Evolutionary conservation across 2,329 filamentous ascomycete species (phyloP), one percentile per base, ranked within the genome.

Genomic region (Fonsecaea monophora): DNA sequence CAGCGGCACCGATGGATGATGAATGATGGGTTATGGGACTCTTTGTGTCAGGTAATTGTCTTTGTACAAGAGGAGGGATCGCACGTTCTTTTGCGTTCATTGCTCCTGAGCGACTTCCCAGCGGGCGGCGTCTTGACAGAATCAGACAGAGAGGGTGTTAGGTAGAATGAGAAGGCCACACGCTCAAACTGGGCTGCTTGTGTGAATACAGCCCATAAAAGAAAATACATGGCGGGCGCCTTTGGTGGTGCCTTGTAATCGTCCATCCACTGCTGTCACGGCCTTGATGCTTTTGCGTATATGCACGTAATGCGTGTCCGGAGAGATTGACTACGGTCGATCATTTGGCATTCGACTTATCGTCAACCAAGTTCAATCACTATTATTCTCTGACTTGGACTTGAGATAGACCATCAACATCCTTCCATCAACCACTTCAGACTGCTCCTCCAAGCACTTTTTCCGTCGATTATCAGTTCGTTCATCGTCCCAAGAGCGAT

Each of bases 1-100:
- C 85, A 96, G 89, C 75, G 95, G 95, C 3, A 96, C 91, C 32
- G 94, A 97, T 74, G 91, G 90, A 74, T 94, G 85, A 81, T 94
- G 85, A 81, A 62, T 38, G 48, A 38, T 15, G 45, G 53, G 45
- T 25, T 40, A 42, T 42, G 45, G 21, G 3, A 42, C 21, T 38
- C 21, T 6, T 38, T 21, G 18, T 40, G 34, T 18, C 45, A 53
- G 35, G 34, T 53, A 61, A 21, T 50, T 9, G 12, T 42, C 45
- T 37, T 54, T 61, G 59, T 61, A 53, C 48, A 60, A 32, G 48
- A 53, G 35, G 53, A 32, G n/a, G 60, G 35, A 35, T 42, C 53
- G 25, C 12, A 13, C 21, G 18, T 37, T 62, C 60, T 62, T 18
- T 32, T 35, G 18, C 12, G 30, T 55, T 48, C 30, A n/a, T 55